Base-by-base conservation (phyloP, 106 monocot genomes). In the Dendrobium catenatum region DNA sequence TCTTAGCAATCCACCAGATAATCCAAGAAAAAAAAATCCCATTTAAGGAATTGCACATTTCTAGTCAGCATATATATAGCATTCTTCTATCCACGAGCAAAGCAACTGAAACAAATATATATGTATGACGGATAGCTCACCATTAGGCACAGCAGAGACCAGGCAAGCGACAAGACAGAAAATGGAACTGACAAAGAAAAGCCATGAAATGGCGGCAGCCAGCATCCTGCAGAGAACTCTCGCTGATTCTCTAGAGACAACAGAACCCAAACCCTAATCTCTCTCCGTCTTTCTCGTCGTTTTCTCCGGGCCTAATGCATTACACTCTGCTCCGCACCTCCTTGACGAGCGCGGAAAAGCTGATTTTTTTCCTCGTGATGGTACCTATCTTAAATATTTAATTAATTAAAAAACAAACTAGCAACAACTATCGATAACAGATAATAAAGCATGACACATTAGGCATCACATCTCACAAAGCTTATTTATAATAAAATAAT, bases 61-160 rank as follows among this genome's bases (percentile, higher is more conserved):
- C 42, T 42, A 20, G 18, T 19, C n/a, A 74, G 19, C 41, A 74
- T 7, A 74, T 7, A 74, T 42, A 19, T 6, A 41, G 41, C 42
- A 43, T 43, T 42, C 42, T 16, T 43, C 73, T 19, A 41, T 26
- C 76, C 46, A 48, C 6, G 11, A 49, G n/a, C 22, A 47, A 49
- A 76, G 76, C 48, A 49, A 4, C 11, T 7, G 48, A 1, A 16
- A 6, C 43, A 2, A 27, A 27, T 42, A 40, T 74, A 74, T 5
- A 44, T 22, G 24, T 3, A 48, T 15, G 33, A 42, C 29, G 13
- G 41, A 48, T 47, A n/a, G 20, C 77, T 76, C 73, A 87, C 87
- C 84, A 15, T 87, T 87, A 13, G 68, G 48, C 78, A 78, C 84
- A 27, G 84, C 81, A 4, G 42, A 74, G 82, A 55, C 81, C 11